Evolutionary conservation across 2,329 filamentous ascomycete genomes (phyloP).

Genomic region (Orbilia oligospora): DNA sequence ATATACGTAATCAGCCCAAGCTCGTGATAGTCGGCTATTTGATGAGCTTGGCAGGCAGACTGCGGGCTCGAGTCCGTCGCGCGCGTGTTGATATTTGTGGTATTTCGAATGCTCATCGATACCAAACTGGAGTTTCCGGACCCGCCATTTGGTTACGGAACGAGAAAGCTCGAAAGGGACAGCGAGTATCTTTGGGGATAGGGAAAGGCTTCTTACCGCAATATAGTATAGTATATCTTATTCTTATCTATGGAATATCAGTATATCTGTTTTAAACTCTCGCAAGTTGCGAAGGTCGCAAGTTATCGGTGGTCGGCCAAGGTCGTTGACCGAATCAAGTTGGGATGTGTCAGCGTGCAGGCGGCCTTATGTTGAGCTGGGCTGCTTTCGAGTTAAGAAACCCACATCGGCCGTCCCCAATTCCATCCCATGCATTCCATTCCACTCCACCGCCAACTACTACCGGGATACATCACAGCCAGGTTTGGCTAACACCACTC

Average conservation of each 20-base stretch:
- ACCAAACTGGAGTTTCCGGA: slow-evolving; percentile 9
- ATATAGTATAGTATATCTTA: neutral
- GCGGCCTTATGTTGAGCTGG: neutral
- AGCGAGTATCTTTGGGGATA: neutral
- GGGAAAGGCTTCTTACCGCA: neutral
- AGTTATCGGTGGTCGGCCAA: neutral
- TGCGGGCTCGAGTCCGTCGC: neutral
- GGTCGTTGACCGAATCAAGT: slow-evolving; percentile 18
- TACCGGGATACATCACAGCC: slow-evolving; percentile 1
- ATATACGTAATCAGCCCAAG: slow-evolving; percentile 18
- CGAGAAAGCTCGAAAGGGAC: neutral
- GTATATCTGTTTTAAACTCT: slow-evolving; percentile 1
- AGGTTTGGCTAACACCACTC: neutral
- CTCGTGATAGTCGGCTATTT: slow-evolving; percentile 21
- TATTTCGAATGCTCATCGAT: slow-evolving; percentile 19
- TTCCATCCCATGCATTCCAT: slow-evolving; percentile 19
- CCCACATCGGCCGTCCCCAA: slow-evolving; percentile 8
- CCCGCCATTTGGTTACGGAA: neutral
- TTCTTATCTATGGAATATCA: neutral
- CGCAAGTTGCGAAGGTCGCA: neutral
- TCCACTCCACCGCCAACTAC: slow-evolving; percentile 6
- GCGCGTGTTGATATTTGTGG: slow-evolving; percentile 16
- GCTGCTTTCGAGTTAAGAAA: neutral
- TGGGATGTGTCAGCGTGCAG: slow-evolving; percentile 17
- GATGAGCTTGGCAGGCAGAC: slow-evolving; percentile 23